Percentiles rank a stretch among this genome's conserved stretches.
Evolutionary conservation across 257 asterid species (phyloP).

Genomic region (Coffea eugenioides): DNA sequence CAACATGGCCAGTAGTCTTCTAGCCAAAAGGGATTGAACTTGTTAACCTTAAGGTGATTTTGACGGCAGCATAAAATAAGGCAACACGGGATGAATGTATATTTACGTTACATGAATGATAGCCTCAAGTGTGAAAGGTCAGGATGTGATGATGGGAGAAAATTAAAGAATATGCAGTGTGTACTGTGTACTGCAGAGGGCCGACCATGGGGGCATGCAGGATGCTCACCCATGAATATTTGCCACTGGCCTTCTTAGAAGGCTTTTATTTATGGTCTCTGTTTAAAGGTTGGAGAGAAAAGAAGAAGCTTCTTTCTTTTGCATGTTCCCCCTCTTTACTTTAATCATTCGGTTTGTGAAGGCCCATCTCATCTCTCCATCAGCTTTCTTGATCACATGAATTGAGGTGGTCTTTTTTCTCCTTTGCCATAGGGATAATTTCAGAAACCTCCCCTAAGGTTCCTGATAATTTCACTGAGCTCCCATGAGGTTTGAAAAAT

Average conservation of each 20-base stretch:
- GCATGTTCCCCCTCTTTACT: neutral
- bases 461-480: too few species aligned
- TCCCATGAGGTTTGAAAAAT: too few species aligned
- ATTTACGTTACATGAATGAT: neutral
- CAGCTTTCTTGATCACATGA: neutral
- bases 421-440: too few species aligned
- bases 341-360: conserved; percentile 9
- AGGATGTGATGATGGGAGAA: conserved; percentile 28
- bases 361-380: neutral
- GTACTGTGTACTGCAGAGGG: neutral
- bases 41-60: neutral
- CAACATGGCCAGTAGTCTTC: neutral
- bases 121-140: neutral
- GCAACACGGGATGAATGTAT: neutral
- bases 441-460: too few species aligned
- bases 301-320: neutral
- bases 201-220: neutral
- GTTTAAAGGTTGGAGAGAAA: neutral
- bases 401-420: neutral
- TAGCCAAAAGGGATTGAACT: neutral
- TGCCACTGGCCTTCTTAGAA: neutral
- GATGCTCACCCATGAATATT: neutral
- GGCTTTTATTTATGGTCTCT: neutral
- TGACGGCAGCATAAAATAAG: too few species aligned
- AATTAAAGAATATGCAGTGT: neutral